Base-by-base conservation (phyloP, 2,329 filamentous ascomycete genomes). In the Apiospora malaysiana region DNA sequence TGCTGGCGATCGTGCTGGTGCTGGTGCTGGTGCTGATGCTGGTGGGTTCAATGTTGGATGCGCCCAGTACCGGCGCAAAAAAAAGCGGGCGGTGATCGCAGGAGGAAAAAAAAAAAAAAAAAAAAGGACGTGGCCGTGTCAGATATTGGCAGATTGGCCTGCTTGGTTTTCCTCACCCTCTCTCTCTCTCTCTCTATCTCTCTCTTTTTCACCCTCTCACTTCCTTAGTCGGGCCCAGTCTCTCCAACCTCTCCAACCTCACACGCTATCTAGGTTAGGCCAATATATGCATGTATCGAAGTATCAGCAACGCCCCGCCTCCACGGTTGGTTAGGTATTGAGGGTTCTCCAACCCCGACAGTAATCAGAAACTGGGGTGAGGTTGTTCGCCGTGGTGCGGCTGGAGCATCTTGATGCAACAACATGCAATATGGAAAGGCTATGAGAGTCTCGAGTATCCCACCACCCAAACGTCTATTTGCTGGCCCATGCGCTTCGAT, bases 21-120 rank as follows among this genome's bases (percentile, higher is more conserved):
- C n/a, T 56, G 10, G 16, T 23, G 46, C 47, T 51, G 47, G 47
- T n/a, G 10, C 10, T 51, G 47, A 23, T 12, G 14, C 23, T 56
- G 49, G 23, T 25, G 18, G 10, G 4, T 45, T 45, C 42, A 18
- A 16, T 45, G 32, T 40, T 63, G 56, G 32, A 23, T 63, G 56
- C 56, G 56, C 32, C 56, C 56, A 63, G 56, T 40, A 40, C 56
- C 56, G 56, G 56, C 56, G 56, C 27, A 40, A 14, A 32, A 63
- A 63, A 63, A 63, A 63, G 56, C 56, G 56, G 56, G 56, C 56
- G 56, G 56, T 63, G 56, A 63, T 63, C 56, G 56, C 21, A 63
- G 56, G 32, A 63, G 56, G 40, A 59, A 23, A 59, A 56, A 63
- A 63, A 40, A 40, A 21, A 32, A 40, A 63, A 59, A 23, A 59